These are phyloP conservation scores for Sonneratia caseolaris DNA, from an alignment of 345 rosid species.

Conservation along the genomic window DNA sequence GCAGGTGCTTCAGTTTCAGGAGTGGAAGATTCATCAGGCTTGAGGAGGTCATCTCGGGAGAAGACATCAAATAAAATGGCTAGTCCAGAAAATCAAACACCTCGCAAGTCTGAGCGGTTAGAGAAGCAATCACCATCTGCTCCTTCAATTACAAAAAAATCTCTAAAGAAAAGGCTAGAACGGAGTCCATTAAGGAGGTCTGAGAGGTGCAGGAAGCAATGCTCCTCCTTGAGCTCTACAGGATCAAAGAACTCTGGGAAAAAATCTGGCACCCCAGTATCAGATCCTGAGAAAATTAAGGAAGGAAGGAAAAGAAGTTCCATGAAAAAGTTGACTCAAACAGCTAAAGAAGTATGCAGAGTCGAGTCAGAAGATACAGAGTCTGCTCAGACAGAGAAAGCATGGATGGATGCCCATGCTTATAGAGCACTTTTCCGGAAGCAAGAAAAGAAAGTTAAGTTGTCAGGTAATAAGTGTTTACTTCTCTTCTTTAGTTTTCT, in stretches of 20 bases:
- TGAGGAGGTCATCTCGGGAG: constrained; percentile 49
- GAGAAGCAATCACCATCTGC: constrained; percentile 32
- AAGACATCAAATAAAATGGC: constrained; percentile 18
- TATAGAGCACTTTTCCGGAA: constrained; percentile 32
- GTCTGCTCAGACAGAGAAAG: constrained; percentile 9
- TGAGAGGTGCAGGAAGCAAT: constrained; percentile 36
- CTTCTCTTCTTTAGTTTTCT: not conserved
- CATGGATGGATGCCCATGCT: constrained; percentile 28
- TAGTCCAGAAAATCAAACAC: constrained; percentile 23
- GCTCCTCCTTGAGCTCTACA: constrained; percentile 22
- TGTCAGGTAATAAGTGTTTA: constrained; percentile 16
- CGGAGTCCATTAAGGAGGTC: constrained; percentile 46
- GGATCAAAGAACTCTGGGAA: constrained; percentile 26
- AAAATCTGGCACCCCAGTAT: constrained; percentile 13
- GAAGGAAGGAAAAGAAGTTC: constrained; percentile 26
- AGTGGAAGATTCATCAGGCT: constrained; percentile 18
- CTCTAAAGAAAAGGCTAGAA: constrained; percentile 29
- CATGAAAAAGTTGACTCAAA: constrained; percentile 22
- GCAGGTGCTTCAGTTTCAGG: constrained; percentile 15
- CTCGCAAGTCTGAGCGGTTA: constrained; percentile 48
- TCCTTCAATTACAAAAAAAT: constrained; percentile 20
- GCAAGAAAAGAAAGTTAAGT: constrained; percentile 19
- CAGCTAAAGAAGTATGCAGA: constrained; percentile 23
- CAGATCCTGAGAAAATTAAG: constrained; percentile 18
- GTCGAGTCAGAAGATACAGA: constrained; percentile 7